Percentiles rank a stretch among this genome's conserved stretches.
phyloP scores from a whole-genome alignment of 208 protist species.

The Zelonia costaricensis region DNA sequence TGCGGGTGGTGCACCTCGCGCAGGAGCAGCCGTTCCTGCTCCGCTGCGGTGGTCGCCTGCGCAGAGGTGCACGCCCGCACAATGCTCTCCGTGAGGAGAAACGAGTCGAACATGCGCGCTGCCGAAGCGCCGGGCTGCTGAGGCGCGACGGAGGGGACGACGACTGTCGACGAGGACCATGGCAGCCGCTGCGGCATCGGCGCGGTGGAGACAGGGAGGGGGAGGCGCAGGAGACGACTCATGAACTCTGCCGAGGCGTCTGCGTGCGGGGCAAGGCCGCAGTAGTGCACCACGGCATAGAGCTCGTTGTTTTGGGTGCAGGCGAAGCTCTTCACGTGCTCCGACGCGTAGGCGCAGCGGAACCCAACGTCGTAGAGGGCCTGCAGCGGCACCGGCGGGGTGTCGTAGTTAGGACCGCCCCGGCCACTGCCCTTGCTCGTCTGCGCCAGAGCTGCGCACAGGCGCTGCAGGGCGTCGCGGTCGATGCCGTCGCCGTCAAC shows the following conservation, averaged over 20 bases:
- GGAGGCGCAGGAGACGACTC: constrained; percentile 41
- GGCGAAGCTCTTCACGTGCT: constrained; percentile 39
- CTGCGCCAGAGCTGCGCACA: constrained; percentile 7
- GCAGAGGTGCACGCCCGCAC: background rate
- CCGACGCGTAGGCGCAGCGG: constrained; percentile 37
- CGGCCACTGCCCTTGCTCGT: background rate
- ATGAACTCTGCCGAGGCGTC: constrained; percentile 66
- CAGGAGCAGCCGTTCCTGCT: no score
- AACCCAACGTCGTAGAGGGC: constrained; percentile 56
- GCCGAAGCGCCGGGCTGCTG: background rate
- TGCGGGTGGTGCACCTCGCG: constrained; percentile 13
- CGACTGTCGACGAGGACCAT: constrained; percentile 1
- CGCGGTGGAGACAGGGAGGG: constrained; percentile 15
- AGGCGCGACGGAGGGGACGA: background rate
- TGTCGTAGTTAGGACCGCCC: constrained; percentile 19
- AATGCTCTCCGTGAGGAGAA: constrained; percentile 34
- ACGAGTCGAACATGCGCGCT: constrained; percentile 47
- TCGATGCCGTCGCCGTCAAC: constrained; percentile 15
- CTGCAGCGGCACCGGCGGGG: constrained; percentile 32
- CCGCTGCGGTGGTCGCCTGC: background rate
- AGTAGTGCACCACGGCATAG: constrained; percentile 56
- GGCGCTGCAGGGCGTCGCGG: constrained; percentile 8
- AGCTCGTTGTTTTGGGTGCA: constrained; percentile 59
- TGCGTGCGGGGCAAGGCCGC: constrained; percentile 68
- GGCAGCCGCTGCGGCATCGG: constrained; percentile 8